Percentiles rank a stretch among this genome's conserved stretches.
Conservation (phyloP, 1,284 basidiomycete genomes). For the Meripilus lineatus region DNA sequence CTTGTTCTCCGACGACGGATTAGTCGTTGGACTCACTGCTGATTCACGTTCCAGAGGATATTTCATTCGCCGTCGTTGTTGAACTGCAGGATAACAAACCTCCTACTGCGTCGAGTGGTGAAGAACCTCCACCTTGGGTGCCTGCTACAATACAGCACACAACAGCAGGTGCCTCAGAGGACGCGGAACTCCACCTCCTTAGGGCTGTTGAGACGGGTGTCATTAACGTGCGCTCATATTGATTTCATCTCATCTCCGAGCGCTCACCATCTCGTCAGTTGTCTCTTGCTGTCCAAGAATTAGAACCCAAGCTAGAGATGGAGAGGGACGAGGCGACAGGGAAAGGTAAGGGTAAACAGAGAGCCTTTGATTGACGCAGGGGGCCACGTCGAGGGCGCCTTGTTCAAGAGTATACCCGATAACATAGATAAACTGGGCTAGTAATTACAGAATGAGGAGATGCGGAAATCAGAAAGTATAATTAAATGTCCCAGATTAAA, state of each 20-base stretch:
- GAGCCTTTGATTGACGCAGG: too few relatives aligned
- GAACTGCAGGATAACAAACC: slow-evolving; percentile 72
- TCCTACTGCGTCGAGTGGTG: slow-evolving; percentile 48
- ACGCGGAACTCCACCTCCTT: slow-evolving; percentile 62
- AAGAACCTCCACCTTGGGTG: slow-evolving; percentile 72
- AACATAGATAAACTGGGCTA: neutral
- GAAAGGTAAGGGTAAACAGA: slow-evolving; percentile 24
- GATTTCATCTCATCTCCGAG: too few relatives aligned
- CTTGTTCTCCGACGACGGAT: slow-evolving; percentile 9
- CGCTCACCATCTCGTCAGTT: slow-evolving; percentile 47
- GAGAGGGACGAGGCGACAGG: slow-evolving; percentile 25
- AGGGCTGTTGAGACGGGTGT: slow-evolving; percentile 83
- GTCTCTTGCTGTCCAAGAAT: slow-evolving; percentile 76
- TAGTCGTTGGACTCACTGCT: slow-evolving; percentile 1
- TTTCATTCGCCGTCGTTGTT: slow-evolving; percentile 79
- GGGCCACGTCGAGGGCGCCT: too few relatives aligned
- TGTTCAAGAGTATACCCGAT: too few relatives aligned
- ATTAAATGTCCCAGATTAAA: slow-evolving; percentile 35
- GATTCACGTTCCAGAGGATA: slow-evolving; percentile 47
- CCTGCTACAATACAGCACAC: slow-evolving; percentile 63
- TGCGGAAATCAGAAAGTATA: slow-evolving; percentile 18
- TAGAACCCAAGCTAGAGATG: slow-evolving; percentile 53
- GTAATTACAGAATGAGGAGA: slow-evolving; percentile 11
- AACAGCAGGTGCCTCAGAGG: slow-evolving; percentile 52
- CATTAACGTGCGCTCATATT: slow-evolving; percentile 59